A percentile compares a stretch with the other conserved stretches of the same genome.
Conservation (phyloP, 176 grass and related monocot genomes). For the Hordeum marinum region DNA sequence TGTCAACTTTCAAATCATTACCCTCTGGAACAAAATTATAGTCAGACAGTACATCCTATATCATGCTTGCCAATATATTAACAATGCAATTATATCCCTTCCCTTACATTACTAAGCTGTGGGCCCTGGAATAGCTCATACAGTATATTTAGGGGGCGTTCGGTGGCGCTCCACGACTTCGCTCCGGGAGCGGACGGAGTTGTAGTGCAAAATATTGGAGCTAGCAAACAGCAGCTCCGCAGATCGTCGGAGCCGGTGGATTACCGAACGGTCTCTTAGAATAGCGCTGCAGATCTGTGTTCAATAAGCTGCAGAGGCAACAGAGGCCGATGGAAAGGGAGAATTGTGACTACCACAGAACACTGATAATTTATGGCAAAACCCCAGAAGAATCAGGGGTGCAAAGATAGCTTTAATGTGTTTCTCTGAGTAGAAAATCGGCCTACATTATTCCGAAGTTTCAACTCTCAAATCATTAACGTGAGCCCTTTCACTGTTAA, state of each 20-base stretch:
- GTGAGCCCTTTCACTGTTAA: no score
- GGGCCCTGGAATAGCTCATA: neutral
- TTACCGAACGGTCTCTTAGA: neutral
- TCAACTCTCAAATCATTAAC: neutral
- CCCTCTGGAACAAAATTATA: neutral
- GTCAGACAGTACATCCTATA: neutral
- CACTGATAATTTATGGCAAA: neutral
- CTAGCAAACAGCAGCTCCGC: no score
- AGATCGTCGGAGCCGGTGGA: no score
- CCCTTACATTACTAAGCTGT: neutral
- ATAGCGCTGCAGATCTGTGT: neutral
- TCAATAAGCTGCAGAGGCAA: neutral
- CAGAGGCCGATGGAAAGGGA: neutral
- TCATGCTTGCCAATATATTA: neutral
- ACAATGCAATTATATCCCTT: neutral
- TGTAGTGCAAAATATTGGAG: no score
- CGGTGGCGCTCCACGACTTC: no score
- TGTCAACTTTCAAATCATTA: neutral
- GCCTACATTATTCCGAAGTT: neutral
- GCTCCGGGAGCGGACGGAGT: no score
- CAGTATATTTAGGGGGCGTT: neutral
- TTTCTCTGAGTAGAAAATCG: neutral
- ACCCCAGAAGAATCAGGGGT: neutral
- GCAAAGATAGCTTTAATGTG: neutral
- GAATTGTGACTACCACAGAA: neutral